Percentiles rank a stretch among this genome's conserved stretches.
Evolutionary conservation across 83 land plant genomes (phyloP).

Genomic region (Thuja plicata): DNA sequence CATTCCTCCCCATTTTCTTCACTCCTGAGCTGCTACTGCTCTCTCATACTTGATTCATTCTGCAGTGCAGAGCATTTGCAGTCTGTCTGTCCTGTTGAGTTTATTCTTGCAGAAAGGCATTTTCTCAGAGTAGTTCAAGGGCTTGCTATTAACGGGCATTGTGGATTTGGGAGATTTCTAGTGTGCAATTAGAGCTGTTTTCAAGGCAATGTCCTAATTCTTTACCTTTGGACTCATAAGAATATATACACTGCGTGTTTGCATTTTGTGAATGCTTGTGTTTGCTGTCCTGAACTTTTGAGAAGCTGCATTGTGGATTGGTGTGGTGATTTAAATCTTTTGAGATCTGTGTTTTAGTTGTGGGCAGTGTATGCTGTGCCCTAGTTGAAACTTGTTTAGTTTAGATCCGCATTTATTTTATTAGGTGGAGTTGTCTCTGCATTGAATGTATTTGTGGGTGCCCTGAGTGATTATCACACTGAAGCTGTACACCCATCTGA

Average conservation of each 20-base stretch:
- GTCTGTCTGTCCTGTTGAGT: not conserved
- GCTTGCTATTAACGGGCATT: not conserved
- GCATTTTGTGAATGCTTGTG: not conserved
- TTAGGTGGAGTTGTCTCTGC: not conserved
- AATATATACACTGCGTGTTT: not conserved
- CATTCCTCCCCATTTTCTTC: not conserved
- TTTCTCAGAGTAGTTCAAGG: not conserved
- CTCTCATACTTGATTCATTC: not conserved
- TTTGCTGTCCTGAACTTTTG: not conserved
- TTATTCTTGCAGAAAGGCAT: not conserved
- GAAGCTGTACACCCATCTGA: not conserved
- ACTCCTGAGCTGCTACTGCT: slow-evolving; percentile 6
- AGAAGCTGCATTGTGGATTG: not conserved
- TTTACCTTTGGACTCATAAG: too few relatives aligned
- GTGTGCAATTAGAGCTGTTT: not conserved
- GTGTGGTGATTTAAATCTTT: not conserved
- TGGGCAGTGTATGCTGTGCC: not conserved
- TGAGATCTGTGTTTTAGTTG: not conserved
- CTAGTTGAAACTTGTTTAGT: not conserved
- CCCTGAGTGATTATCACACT: not conserved
- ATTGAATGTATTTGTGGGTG: not conserved
- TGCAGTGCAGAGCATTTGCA: not conserved
- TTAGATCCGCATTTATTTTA: not conserved
- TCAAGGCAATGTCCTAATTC: not conserved
- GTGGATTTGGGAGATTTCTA: slow-evolving; percentile 4